Evolutionary conservation across 306 rosid species (phyloP).

Genomic region (Astragalus glycyphyllos): DNA sequence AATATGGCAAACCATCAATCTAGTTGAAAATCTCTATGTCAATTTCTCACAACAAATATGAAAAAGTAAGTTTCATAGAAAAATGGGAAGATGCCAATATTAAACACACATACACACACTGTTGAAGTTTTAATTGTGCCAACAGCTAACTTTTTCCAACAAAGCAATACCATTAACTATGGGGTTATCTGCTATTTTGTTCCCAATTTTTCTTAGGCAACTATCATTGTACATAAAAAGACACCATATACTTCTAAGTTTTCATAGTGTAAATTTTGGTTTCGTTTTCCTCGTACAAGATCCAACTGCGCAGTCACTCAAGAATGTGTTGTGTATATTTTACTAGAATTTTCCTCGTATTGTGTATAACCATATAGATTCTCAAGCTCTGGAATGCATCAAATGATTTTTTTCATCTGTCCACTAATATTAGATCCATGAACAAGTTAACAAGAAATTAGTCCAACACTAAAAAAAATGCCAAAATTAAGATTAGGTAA

Average conservation of each 20-base stretch:
- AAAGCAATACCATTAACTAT: slow-evolving; percentile 23
- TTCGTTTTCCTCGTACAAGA: too few relatives aligned
- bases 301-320: too few relatives aligned
- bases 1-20: slow-evolving; percentile 32
- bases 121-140: slow-evolving; percentile 2
- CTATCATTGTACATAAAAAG: slow-evolving; percentile 17
- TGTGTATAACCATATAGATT: slow-evolving; percentile 7
- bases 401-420: slow-evolving; percentile 11
- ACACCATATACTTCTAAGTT: slow-evolving; percentile 23
- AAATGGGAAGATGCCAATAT: slow-evolving; percentile 6
- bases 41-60: slow-evolving; percentile 21
- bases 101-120: background rate
- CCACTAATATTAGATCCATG: slow-evolving; percentile 31
- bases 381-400: slow-evolving; percentile 26
- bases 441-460: slow-evolving; percentile 28
- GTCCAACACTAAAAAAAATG: slow-evolving; percentile 15
- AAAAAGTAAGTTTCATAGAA: slow-evolving; percentile 9
- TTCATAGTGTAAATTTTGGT: background rate
- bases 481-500: slow-evolving; percentile 35
- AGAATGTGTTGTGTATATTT: too few relatives aligned
- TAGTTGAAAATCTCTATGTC: slow-evolving; percentile 17
- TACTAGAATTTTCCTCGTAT: too few relatives aligned
- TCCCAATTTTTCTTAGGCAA: too few relatives aligned
- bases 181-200: background rate
- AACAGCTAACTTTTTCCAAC: slow-evolving; percentile 30